phyloP scores from a whole-genome alignment of 2,329 filamentous ascomycete genomes.

The Grosmannia serpens region DNA sequence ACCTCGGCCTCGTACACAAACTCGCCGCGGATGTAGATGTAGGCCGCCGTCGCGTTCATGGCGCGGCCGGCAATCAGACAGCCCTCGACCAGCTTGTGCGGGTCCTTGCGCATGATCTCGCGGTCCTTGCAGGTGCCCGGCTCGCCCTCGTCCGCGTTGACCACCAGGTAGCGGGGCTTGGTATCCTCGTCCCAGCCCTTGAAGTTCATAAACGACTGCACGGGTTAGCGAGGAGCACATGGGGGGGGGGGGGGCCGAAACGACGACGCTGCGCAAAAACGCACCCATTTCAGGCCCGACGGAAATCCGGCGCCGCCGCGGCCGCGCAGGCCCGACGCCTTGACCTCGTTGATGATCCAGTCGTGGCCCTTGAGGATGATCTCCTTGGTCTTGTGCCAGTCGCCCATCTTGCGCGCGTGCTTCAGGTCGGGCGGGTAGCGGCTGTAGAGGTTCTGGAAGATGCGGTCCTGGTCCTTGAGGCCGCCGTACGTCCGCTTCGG shows the following conservation, averaged over 20 bases:
- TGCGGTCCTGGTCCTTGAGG: conserved; percentile 90
- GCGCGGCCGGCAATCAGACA: conserved; percentile 91
- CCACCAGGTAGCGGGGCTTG: conserved; percentile 90
- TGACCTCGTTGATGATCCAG: conserved; percentile 97
- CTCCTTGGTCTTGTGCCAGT: conserved; percentile 99
- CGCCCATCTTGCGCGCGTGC: conserved; percentile 93
- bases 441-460: conserved; percentile 97
- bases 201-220: conserved; percentile 97
- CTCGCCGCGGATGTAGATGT: conserved; percentile 98
- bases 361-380: conserved; percentile 95
- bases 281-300: conserved; percentile 96
- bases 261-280: too few species aligned
- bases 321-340: conserved; percentile 88
- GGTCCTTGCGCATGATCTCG: conserved; percentile 99
- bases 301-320: conserved; percentile 97
- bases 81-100: conserved; percentile 96
- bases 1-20: conserved; percentile 94
- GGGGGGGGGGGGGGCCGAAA: background rate
- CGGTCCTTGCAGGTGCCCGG: conserved; percentile 98
- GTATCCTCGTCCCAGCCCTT: conserved; percentile 98
- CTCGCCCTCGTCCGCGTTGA: conserved; percentile 98
- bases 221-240: background rate
- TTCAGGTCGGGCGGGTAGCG: conserved; percentile 85
- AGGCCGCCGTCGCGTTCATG: conserved; percentile 97
- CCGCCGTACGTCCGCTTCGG: conserved; percentile 70